Conservation (phyloP, 768 basidiomycete genomes). For the Tulasnella calospora region DNA sequence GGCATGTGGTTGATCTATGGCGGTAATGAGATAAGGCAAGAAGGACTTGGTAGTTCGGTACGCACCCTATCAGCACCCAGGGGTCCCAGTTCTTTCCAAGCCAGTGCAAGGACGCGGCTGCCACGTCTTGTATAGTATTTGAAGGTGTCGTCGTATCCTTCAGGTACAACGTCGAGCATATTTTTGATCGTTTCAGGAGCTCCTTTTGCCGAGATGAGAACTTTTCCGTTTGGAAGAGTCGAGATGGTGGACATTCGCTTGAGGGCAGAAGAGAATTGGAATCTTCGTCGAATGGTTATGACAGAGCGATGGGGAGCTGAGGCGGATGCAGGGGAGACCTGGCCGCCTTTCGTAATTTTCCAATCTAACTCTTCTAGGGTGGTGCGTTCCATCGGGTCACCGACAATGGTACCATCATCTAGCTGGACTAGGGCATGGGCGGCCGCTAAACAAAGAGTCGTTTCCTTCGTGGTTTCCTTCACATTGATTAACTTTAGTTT, state of each 20-base stretch:
- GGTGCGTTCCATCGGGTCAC: slow-evolving; percentile 99
- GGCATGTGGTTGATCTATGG: slow-evolving; percentile 80
- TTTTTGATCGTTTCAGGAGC: slow-evolving; percentile 93
- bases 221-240: slow-evolving; percentile 56
- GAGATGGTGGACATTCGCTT: slow-evolving; percentile 96
- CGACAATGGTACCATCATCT: slow-evolving; percentile 90
- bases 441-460: slow-evolving; percentile 81
- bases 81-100: slow-evolving; percentile 72
- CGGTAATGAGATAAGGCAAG: background rate
- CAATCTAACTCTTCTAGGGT: slow-evolving; percentile 88
- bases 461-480: slow-evolving; percentile 67
- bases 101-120: slow-evolving; percentile 88
- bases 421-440: slow-evolving; percentile 92
- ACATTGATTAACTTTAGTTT: slow-evolving; percentile 68
- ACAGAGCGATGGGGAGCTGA: slow-evolving; percentile 52
- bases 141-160: slow-evolving; percentile 86
- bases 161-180: slow-evolving; percentile 73
- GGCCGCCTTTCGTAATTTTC: slow-evolving; percentile 66
- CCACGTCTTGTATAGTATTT: slow-evolving; percentile 92
- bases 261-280: slow-evolving; percentile 95
- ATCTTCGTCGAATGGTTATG: slow-evolving; percentile 78
- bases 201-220: slow-evolving; percentile 72
- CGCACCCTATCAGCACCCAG: slow-evolving; percentile 65
- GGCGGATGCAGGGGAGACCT: slow-evolving; percentile 53
- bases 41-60: background rate